Evolutionary conservation across 2,329 filamentous ascomycete genomes (phyloP), one percentile per base, ranked within the genome.

Genomic region (Hymenoscyphus albidus): DNA sequence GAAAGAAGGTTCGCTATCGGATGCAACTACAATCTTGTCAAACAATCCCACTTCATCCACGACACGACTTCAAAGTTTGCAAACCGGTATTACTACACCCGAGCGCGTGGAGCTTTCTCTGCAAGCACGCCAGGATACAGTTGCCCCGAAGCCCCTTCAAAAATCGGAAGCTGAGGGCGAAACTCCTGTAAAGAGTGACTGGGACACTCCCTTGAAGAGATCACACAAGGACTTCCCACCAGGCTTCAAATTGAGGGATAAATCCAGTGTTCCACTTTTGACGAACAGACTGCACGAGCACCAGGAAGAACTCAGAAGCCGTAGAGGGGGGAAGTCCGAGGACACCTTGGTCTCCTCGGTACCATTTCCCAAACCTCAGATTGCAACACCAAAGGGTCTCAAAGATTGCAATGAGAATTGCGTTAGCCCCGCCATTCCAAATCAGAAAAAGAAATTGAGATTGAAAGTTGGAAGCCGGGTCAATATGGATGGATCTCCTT

Each of bases 221-320:
- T n/a, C 38, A 63, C 7, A 67, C 63, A 16, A 42, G 55, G 7
- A 38, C 63, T 1, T 63, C 65, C 35, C 48, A 27, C 27, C 48
- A 27, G 48, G 22, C 22, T 54, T 54, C 60, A 68, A 42, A 31
- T 64, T 6, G 55, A 38, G 39, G 51, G 66, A 13, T 39, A 61
- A 51, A 61, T 18, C 60, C 22, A 55, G 63, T 9, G 59, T 64
- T n/a, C 65, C 64, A 40, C 7, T 58, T 1, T 57, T 68, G 32
- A 69, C 62, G 10, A 59, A 68, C 48, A 67, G 63, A 42, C 22
- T 68, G 22, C 57, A 65, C 5, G 61, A 64, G 2, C 64, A 67
- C 27, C 64, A 68, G 56, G 63, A 70, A 55, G 62, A 69, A 9
- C 56, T 67, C 6, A 62, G 60, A 42, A 62, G 58, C 6, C 64